Evolutionary conservation across 352 stramenopile genomes (phyloP).

Genomic region (Pythium phragmitis): DNA sequence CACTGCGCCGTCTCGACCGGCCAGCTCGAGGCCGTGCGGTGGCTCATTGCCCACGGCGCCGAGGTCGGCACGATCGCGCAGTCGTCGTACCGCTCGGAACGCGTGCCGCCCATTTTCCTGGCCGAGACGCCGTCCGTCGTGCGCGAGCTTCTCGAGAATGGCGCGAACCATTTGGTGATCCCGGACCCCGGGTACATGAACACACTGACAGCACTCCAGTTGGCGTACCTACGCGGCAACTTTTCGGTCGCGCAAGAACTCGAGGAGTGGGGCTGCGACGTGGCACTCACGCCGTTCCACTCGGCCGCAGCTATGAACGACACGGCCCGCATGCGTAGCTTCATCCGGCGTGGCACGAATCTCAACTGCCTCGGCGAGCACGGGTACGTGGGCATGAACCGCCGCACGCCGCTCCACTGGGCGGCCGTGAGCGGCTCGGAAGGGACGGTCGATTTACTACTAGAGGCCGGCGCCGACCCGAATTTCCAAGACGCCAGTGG

Average conservation of each 20-base stretch:
- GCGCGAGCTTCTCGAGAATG: slow-evolving; percentile 53
- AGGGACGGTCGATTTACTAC: slow-evolving; percentile 55
- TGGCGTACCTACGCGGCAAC: slow-evolving; percentile 78
- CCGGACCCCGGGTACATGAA: slow-evolving; percentile 83
- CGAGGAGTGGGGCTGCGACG: slow-evolving; percentile 79
- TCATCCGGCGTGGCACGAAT: slow-evolving; percentile 66
- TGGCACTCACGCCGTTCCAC: slow-evolving; percentile 78
- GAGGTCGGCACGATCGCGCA: slow-evolving; percentile 80
- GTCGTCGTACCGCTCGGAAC: slow-evolving; percentile 66
- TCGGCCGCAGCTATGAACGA: slow-evolving; percentile 73
- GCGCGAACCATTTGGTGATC: slow-evolving; percentile 78
- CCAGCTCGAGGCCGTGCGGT: slow-evolving; percentile 66
- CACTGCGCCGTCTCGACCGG: slow-evolving; percentile 81
- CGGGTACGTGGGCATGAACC: slow-evolving; percentile 78
- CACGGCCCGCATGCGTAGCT: slow-evolving; percentile 49
- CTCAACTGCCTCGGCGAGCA: slow-evolving; percentile 79
- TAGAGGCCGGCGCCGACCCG: slow-evolving; percentile 55
- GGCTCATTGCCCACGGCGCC: slow-evolving; percentile 66
- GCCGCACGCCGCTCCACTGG: slow-evolving; percentile 79
- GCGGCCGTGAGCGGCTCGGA: slow-evolving; percentile 67
- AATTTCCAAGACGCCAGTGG: slow-evolving; percentile 68
- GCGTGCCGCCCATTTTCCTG: slow-evolving; percentile 74
- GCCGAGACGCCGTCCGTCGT: slow-evolving; percentile 81
- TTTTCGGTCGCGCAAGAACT: slow-evolving; percentile 78
- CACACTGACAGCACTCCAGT: slow-evolving; percentile 77